These are phyloP conservation scores for Pichia nakasei DNA, from an alignment of 805 yeast genomes.

Conservation along the genomic window DNA sequence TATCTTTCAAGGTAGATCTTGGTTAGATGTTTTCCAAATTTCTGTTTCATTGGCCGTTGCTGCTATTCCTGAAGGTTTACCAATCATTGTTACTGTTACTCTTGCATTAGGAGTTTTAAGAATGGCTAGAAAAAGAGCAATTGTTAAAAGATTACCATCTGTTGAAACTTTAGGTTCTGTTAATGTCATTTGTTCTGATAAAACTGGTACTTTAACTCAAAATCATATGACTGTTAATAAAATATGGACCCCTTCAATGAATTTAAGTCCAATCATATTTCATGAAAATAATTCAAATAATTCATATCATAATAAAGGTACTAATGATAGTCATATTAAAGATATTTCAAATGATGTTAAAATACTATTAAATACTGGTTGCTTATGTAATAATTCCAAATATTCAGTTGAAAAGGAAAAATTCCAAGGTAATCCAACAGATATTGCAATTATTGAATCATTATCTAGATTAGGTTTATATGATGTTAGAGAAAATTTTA, in stretches of 20 bases:
- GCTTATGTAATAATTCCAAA: slow-evolving; percentile 66
- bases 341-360: slow-evolving; percentile 47
- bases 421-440: slow-evolving; percentile 89
- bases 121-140: slow-evolving; percentile 93
- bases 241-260: slow-evolving; percentile 67
- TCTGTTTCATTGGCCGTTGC: slow-evolving; percentile 98
- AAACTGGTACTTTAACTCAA: slow-evolving; percentile 84
- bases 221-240: slow-evolving; percentile 87
- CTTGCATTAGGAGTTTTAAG: slow-evolving; percentile 91
- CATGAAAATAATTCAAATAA: slow-evolving; percentile 25
- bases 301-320: neutral
- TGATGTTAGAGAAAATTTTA: slow-evolving; percentile 55
- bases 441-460: slow-evolving; percentile 78
- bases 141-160: slow-evolving; percentile 87
- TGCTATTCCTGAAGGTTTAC: slow-evolving; percentile 98
- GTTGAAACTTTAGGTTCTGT: slow-evolving; percentile 95
- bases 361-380: slow-evolving; percentile 54
- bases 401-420: slow-evolving; percentile 60
- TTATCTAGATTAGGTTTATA: slow-evolving; percentile 60
- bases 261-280: slow-evolving; percentile 15
- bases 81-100: slow-evolving; percentile 96
- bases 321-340: slow-evolving; percentile 32
- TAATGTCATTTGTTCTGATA: slow-evolving; percentile 87
- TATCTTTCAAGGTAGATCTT: slow-evolving; percentile 80
- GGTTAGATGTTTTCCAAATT: slow-evolving; percentile 97